phyloP scores from a whole-genome alignment of 441 rosid species.

The Lepidium campestre region DNA sequence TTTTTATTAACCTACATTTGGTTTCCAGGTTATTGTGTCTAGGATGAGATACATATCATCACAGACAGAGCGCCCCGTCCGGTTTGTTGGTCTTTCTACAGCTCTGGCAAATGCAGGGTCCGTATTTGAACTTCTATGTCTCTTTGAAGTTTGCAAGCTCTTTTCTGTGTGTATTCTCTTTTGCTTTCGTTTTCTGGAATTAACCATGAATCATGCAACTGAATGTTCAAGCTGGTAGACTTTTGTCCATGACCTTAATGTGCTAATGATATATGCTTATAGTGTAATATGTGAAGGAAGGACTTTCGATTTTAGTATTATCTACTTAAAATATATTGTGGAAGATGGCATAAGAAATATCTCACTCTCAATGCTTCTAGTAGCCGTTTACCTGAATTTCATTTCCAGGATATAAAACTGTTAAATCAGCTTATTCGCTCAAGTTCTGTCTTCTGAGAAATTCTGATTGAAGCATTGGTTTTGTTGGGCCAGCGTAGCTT shows the following conservation, averaged over 20 bases:
- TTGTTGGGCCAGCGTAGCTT: neutral
- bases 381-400: neutral
- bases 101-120: slow-evolving; percentile 99
- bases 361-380: neutral
- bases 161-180: slow-evolving; percentile 8
- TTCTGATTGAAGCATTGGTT: slow-evolving; percentile 1
- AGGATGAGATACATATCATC: slow-evolving; percentile 99
- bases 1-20: slow-evolving; percentile 14
- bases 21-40: slow-evolving; percentile 91
- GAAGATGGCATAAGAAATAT: neutral
- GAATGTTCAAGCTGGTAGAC: slow-evolving; percentile 6
- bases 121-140: slow-evolving; percentile 23
- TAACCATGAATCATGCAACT: neutral
- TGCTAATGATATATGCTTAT: neutral
- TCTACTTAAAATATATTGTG: neutral
- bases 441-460: neutral
- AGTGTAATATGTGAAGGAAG: neutral
- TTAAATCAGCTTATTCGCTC: neutral
- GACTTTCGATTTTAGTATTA: neutral
- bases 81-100: slow-evolving; percentile 97
- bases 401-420: neutral
- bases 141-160: slow-evolving; percentile 8
- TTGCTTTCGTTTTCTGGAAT: neutral
- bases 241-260: neutral
- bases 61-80: slow-evolving; percentile 88